Base-by-base conservation (phyloP, 495 filamentous ascomycete genomes). In the Chaetomidium leptoderma region DNA sequence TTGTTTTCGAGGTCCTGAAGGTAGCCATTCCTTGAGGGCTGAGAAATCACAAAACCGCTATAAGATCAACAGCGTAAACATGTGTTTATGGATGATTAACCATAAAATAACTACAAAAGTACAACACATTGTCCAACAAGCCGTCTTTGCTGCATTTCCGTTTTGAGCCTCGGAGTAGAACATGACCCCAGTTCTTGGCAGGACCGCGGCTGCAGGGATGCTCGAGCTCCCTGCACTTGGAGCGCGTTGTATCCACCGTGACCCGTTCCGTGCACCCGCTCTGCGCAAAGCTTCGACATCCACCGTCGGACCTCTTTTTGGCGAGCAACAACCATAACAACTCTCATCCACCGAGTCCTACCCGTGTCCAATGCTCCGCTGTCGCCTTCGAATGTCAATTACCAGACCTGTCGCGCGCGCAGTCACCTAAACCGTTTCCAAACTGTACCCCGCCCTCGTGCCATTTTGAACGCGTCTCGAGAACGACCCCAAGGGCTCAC, bases 371-470 rank as follows among this genome's bases (percentile, higher is more conserved):
- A 55, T 55, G 53, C 40, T 3, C 16, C 23, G 21, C 42, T 9
- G 13, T 27, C 27, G 10, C 3, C 7, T n/a, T 26, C 40, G 9
- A 24, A 1, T 26, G 11, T 11, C 21, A 19, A 23, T 26, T 21
- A 17, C 21, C 40, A 14, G 17, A 2, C 10, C 21, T 3, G 7
- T 33, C n/a, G 30, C 24, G 24, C 40, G 52, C 43, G 43, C 11
- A 3, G 6, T 46, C 24, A 46, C 43, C 23, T 27, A 27, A 29
- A 16, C 36, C 27, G 26, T 0, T 3, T 21, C 50, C 29, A n/a
- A 30, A 37, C n/a, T n/a, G n/a, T 43, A 59, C 60, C 60, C 55
- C 60, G 50, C 50, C 53, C 42, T 59, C 46, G 13, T 45, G 17
- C 43, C 27, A 39, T 55, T 59, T 32, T 33, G 23, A 33, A 63